Conservation (phyloP, 768 basidiomycete genomes). For the Kwoniella sp. region DNA sequence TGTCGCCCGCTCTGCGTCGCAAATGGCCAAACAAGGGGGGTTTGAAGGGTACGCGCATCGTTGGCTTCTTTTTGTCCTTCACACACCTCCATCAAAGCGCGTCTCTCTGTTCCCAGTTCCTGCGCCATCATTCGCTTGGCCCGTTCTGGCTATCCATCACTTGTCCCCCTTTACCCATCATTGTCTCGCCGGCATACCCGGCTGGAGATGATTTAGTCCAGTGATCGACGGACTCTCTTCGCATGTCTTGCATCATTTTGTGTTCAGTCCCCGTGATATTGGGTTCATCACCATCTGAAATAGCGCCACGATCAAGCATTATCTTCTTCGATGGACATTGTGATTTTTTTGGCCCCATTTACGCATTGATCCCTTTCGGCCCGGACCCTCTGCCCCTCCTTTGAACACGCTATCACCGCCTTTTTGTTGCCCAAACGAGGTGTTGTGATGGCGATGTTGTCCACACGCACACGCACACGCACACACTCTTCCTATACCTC, state of each 20-base stretch:
- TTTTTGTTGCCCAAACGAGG: background rate
- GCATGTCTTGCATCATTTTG: background rate
- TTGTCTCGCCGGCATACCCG: background rate
- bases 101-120: background rate
- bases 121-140: background rate
- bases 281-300: background rate
- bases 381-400: background rate
- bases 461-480: background rate
- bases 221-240: background rate
- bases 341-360: background rate
- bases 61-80: background rate
- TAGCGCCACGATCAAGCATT: constrained; percentile 2
- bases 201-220: background rate
- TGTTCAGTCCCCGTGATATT: no score
- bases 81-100: background rate
- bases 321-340: background rate
- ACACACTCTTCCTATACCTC: background rate
- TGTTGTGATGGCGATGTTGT: background rate
- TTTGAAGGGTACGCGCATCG: background rate
- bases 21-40: background rate
- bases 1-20: background rate
- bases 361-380: constrained; percentile 1
- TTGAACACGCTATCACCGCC: background rate
- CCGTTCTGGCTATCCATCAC: background rate
- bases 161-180: background rate